These are phyloP conservation scores for Xylaria sp. DNA, from an alignment of 2,329 filamentous ascomycete genomes.

Conservation along the genomic window DNA sequence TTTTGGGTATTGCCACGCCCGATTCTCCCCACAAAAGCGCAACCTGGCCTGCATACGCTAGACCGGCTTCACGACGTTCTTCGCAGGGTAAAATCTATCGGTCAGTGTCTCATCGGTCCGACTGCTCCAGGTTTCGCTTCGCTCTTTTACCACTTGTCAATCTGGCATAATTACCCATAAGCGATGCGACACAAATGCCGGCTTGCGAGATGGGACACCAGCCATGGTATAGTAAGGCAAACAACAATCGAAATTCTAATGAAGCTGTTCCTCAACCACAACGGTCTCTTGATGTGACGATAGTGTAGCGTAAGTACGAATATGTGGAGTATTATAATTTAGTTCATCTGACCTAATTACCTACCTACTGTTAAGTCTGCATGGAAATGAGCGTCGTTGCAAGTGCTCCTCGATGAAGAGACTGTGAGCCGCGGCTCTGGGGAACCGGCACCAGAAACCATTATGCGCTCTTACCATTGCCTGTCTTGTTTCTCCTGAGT, in stretches of 20 bases:
- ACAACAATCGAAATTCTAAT: neutral
- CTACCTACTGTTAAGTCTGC: neutral
- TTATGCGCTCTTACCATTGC: neutral
- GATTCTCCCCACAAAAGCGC: conserved; percentile 34
- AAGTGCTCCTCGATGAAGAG: neutral
- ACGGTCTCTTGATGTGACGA: neutral
- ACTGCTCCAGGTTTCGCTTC: conserved; percentile 35
- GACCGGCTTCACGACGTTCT: conserved; percentile 22
- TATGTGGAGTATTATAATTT: neutral
- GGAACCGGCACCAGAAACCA: neutral
- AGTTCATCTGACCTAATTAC: neutral
- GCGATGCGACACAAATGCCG: conserved; percentile 24
- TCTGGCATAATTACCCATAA: conserved; percentile 24
- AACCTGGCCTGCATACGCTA: conserved; percentile 33
- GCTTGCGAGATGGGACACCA: conserved; percentile 4
- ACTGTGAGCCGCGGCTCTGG: neutral
- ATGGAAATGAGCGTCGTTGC: neutral
- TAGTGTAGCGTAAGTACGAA: neutral
- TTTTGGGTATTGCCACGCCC: conserved; percentile 26
- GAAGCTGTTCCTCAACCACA: neutral
- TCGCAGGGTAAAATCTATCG: conserved; percentile 17
- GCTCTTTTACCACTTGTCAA: conserved; percentile 8
- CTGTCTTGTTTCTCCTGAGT: neutral
- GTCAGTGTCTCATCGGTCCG: conserved; percentile 36
- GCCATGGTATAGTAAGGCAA: neutral